Percentiles rank a stretch among this genome's conserved stretches.
phyloP scores from a whole-genome alignment of 768 basidiomycete species.

The Brasilioporus rufonigricans region DNA sequence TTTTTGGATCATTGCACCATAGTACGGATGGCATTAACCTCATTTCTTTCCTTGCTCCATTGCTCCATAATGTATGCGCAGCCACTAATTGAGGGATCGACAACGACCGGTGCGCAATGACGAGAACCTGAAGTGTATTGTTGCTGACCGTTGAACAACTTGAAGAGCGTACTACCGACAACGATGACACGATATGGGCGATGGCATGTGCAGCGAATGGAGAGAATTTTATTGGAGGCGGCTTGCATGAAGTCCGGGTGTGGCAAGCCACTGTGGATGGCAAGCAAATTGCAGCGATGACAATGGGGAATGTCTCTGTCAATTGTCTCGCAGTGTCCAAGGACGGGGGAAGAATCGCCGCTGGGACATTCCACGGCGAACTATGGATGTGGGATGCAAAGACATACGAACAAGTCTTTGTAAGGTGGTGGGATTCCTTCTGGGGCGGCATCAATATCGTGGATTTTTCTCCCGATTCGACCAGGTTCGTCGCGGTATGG shows the following conservation, averaged over 20 bases:
- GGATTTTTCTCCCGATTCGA: neutral
- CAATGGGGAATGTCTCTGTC: neutral
- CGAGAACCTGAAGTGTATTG: too few relatives aligned
- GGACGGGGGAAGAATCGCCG: neutral
- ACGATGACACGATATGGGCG: too few relatives aligned
- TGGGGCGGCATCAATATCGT: neutral
- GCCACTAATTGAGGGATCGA: too few relatives aligned
- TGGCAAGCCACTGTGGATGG: neutral
- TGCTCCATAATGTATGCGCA: too few relatives aligned
- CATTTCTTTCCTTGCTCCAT: too few relatives aligned
- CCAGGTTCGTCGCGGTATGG: neutral
- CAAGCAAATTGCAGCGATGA: neutral
- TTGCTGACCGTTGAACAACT: too few relatives aligned
- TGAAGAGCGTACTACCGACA: too few relatives aligned
- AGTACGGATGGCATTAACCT: too few relatives aligned
- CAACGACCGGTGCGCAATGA: too few relatives aligned
- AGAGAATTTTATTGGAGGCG: too few relatives aligned
- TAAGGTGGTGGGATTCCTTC: neutral
- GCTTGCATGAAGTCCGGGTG: too few relatives aligned
- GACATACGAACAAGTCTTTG: neutral
- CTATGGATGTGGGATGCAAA: neutral
- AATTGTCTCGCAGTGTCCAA: neutral
- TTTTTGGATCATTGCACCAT: neutral
- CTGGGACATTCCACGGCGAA: neutral
- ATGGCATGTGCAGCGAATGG: too few relatives aligned